A percentile compares a stretch with the other conserved stretches of the same genome.
Evolutionary conservation across 352 stramenopile genomes (phyloP).

Genomic region (Globisporangium sylvaticum): DNA sequence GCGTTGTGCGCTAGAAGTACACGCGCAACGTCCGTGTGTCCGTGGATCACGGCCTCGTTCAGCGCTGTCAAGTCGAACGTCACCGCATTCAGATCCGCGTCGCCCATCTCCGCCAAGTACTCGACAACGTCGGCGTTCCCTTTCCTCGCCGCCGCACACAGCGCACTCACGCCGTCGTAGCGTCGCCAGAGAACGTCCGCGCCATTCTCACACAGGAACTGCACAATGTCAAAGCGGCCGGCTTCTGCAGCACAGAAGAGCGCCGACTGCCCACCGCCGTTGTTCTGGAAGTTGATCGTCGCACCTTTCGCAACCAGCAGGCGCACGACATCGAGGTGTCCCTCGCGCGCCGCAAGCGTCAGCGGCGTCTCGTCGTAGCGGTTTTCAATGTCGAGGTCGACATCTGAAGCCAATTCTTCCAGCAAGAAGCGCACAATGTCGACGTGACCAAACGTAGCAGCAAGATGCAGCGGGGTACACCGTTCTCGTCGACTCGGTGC

Average conservation of each 20-base stretch:
- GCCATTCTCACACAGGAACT: slow-evolving; percentile 1
- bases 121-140: neutral
- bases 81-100: neutral
- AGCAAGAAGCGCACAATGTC: neutral
- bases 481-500: neutral
- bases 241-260: neutral
- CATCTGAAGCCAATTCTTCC: neutral
- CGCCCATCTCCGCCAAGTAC: neutral
- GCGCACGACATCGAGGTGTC: neutral
- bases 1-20: neutral
- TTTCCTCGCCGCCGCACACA: neutral
- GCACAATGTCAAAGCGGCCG: neutral
- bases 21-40: neutral
- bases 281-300: neutral
- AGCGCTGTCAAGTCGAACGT: neutral
- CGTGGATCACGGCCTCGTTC: neutral
- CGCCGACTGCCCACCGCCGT: neutral
- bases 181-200: slow-evolving; percentile 2
- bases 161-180: neutral
- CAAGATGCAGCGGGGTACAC: neutral
- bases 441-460: neutral
- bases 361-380: slow-evolving; percentile 4
- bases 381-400: neutral
- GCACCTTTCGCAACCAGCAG: neutral
- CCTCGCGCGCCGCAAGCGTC: neutral